Conservation (phyloP, 2,329 filamentous ascomycete genomes). For the Cladophialophora psammophila region DNA sequence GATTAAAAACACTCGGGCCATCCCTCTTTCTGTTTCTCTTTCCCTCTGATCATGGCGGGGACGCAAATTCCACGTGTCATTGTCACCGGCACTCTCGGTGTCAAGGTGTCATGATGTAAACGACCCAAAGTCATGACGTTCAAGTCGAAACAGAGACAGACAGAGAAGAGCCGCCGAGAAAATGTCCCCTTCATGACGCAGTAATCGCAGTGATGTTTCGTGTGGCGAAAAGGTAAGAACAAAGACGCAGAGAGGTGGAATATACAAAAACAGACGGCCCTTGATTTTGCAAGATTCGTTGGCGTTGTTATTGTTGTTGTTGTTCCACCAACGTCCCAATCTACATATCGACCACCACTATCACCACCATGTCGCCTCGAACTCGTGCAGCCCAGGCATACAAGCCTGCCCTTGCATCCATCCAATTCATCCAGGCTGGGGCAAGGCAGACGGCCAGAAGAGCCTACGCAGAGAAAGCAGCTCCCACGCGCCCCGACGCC, state of each 20-base stretch:
- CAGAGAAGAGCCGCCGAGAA: no score
- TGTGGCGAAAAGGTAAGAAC: neutral
- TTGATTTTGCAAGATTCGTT: no score
- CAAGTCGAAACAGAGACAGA: neutral
- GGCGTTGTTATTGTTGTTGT: neutral
- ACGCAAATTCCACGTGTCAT: no score
- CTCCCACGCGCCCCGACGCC: neutral
- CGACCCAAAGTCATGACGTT: neutral
- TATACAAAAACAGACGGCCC: no score
- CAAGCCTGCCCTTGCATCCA: neutral
- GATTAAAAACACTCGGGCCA: no score
- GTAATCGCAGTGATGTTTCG: neutral
- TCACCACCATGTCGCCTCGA: neutral
- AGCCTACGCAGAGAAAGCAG: constrained; percentile 11
- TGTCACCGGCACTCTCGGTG: no score
- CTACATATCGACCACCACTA: neutral
- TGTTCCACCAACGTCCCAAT: neutral
- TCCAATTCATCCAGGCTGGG: neutral
- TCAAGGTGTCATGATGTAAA: constrained; percentile 3
- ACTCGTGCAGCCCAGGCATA: neutral
- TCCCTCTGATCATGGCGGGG: no score
- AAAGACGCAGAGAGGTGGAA: no score
- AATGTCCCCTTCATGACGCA: neutral
- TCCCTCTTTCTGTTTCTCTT: no score
- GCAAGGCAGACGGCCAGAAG: constrained; percentile 5